Percentiles rank a stretch among this genome's conserved stretches.
phyloP scores from a whole-genome alignment of 2,329 filamentous ascomycete genomes.

The Emericellopsis cladophorae region DNA sequence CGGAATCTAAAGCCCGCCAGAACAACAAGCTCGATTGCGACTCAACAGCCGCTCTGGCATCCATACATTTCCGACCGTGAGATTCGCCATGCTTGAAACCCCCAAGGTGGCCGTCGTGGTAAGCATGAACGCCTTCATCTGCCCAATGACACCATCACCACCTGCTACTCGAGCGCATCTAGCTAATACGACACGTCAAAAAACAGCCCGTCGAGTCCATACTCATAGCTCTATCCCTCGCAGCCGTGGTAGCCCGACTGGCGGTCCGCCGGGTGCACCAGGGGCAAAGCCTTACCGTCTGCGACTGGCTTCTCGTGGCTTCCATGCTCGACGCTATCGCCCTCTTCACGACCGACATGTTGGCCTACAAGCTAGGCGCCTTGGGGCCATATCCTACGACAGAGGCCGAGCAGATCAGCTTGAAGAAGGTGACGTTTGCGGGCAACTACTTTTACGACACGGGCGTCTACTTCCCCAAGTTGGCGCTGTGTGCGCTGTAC shows the following conservation, averaged over 20 bases:
- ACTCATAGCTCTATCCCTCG: slow-evolving; percentile 9
- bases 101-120: neutral
- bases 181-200: slow-evolving; percentile 1
- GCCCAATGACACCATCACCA: neutral
- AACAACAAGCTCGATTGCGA: neutral
- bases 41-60: neutral
- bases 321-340: slow-evolving; percentile 13
- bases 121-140: neutral
- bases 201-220: slow-evolving; percentile 14
- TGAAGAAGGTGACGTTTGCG: slow-evolving; percentile 14
- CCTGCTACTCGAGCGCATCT: neutral
- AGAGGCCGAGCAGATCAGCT: slow-evolving; percentile 6
- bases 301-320: slow-evolving; percentile 14
- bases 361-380: slow-evolving; percentile 13
- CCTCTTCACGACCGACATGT: slow-evolving; percentile 11
- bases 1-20: neutral
- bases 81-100: neutral
- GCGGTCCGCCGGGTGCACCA: slow-evolving; percentile 12
- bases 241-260: slow-evolving; percentile 10
- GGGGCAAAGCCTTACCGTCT: slow-evolving; percentile 11
- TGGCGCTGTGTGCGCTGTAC: slow-evolving; percentile 15
- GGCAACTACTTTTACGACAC: slow-evolving; percentile 19
- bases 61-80: neutral
- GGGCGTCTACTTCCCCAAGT: slow-evolving; percentile 14
- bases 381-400: slow-evolving; percentile 10